These are phyloP conservation scores for Exophiala xenobiotica DNA, from an alignment of 2,329 filamentous ascomycete species.

Conservation along the genomic window DNA sequence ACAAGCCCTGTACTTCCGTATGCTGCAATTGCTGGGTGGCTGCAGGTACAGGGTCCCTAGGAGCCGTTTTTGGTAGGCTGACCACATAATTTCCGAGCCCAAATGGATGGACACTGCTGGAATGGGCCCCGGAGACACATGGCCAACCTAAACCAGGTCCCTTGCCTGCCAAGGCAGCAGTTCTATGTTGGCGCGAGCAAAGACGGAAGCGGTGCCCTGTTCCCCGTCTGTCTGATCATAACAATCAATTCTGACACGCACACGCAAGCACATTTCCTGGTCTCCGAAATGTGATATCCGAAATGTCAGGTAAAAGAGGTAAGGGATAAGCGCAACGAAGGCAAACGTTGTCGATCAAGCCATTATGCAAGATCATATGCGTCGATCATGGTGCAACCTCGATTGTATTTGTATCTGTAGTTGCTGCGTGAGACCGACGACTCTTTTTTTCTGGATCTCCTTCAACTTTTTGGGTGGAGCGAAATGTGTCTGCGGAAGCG, in stretches of 20 bases:
- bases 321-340: not conserved
- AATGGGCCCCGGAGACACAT: constrained; percentile 13
- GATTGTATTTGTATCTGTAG: too few species aligned
- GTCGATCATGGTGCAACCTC: too few species aligned
- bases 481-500: not conserved
- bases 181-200: not conserved
- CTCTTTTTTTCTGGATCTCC: not conserved
- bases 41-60: constrained; percentile 11
- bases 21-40: constrained; percentile 4
- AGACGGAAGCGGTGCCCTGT: constrained; percentile 1
- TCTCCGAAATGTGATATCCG: constrained; percentile 1
- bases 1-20: constrained; percentile 9
- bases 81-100: constrained; percentile 26
- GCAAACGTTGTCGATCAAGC: too few species aligned
- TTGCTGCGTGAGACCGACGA: too few species aligned
- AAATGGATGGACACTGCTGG: constrained; percentile 8
- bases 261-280: not conserved
- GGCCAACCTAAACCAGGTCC: constrained; percentile 8
- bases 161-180: constrained; percentile 12
- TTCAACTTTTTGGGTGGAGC: not conserved
- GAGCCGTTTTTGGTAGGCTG: constrained; percentile 1
- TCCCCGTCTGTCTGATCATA: constrained; percentile 6
- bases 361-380: too few species aligned
- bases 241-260: not conserved
- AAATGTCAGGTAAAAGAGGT: not conserved